Evolutionary conservation across 768 basidiomycete genomes (phyloP).

Genomic region (Boletus subcaerulescens): DNA sequence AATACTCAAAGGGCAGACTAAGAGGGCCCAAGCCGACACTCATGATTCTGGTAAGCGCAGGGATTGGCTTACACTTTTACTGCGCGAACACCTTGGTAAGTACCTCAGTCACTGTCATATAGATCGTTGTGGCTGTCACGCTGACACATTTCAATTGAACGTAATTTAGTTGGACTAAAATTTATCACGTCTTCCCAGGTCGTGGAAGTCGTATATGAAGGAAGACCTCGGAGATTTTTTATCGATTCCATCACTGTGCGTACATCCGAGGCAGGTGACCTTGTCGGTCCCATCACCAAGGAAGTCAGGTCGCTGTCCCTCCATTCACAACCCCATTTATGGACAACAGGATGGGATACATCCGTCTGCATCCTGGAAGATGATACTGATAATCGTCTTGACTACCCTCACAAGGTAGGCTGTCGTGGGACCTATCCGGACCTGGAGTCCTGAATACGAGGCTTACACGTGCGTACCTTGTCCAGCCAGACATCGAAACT

Average conservation of each 20-base stretch:
- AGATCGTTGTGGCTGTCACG: neutral
- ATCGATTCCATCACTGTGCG: constrained; percentile 45
- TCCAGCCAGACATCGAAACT: constrained; percentile 46
- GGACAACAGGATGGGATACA: constrained; percentile 71
- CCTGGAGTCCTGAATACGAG: constrained; percentile 2
- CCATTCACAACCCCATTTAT: constrained; percentile 41
- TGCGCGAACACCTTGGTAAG: constrained; percentile 69
- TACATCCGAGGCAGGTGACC: constrained; percentile 17
- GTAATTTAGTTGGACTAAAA: constrained; percentile 63
- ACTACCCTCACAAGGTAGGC: constrained; percentile 34
- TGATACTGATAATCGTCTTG: constrained; percentile 22
- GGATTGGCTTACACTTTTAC: constrained; percentile 66
- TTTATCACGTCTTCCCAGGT: constrained; percentile 61
- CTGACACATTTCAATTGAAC: constrained; percentile 5
- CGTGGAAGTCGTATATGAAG: constrained; percentile 64
- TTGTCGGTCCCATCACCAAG: constrained; percentile 35
- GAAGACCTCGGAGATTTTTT: constrained; percentile 51
- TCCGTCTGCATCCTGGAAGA: constrained; percentile 43
- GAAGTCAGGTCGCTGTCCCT: constrained; percentile 47
- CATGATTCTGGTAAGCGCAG: constrained; percentile 36
- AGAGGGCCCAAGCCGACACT: constrained; percentile 16
- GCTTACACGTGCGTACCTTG: constrained; percentile 12
- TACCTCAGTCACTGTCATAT: neutral
- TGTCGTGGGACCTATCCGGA: constrained; percentile 10
- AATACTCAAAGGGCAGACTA: constrained; percentile 24